Evolutionary conservation across 768 basidiomycete genomes (phyloP), one percentile per base, ranked within the genome.

Genomic region (Peribolospora baueri): DNA sequence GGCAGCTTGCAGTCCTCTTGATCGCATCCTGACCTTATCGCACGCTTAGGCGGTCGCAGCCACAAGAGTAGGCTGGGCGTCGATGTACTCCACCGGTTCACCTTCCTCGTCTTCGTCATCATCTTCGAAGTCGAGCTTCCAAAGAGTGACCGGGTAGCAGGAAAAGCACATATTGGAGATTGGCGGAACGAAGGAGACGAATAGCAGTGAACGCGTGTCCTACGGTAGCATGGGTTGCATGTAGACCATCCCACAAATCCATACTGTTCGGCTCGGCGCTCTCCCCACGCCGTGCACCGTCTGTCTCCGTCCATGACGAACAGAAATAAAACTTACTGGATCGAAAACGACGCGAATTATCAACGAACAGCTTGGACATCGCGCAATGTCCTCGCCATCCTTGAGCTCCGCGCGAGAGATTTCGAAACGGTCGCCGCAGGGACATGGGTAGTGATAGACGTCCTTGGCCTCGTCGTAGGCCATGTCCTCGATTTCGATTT

Each of bases 401-500:
- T 78, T 75, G 6, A 95, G 77, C 68, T 95, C 87, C 58, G 71
- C 70, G 61, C 81, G 76, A 40, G 82, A 78, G 60, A 97, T 95
- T 68, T 97, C 91, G 70, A 97, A 98, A 46, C 90, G 79, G 70
- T 98, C 91, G 7, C 91, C 91, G 64, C 91, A 97, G 1, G 91
- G 90, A 65, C 88, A 98, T 0, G 90, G 91, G 67, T 90, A 93
- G 72, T 97, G 90, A 64, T 80, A 95, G 4, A 95, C 82, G 46
- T 74, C 65, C 64, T 81, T 83, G 54, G 74, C 76, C 55, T 74
- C 73, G 66, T 91, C 87, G 84, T 85, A 93, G 11, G 70, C 75
- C 80, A 93, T 90, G 64, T 93, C 90, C 65, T 91, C 87, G 53
- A 90, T 90, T 65, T 90, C 86, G n/a, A 91, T 78, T 67, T 90